These are phyloP conservation scores for Dothidotthia symphoricarpi DNA, from an alignment of 2,329 filamentous ascomycete genomes.

Conservation along the genomic window DNA sequence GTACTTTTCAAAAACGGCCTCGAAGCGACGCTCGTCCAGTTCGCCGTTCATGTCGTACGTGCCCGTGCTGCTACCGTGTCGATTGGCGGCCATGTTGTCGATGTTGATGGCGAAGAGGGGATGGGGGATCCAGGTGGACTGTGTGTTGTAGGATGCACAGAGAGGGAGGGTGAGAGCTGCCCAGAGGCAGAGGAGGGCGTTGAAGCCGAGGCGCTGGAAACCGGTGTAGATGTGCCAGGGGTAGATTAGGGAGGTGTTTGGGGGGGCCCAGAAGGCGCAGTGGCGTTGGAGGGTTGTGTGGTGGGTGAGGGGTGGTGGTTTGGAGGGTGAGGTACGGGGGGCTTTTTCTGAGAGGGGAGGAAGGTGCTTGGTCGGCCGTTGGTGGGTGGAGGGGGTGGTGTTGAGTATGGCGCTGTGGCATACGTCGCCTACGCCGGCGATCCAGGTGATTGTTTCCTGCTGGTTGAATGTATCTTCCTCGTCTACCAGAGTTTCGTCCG, in stretches of 20 bases:
- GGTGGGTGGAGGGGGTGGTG: not conserved
- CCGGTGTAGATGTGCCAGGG: conserved; percentile 20
- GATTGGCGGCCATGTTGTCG: conserved; percentile 13
- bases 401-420: not conserved
- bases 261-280: conserved; percentile 20
- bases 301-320: not conserved
- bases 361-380: too few relatives aligned
- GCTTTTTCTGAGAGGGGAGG: too few relatives aligned
- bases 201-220: conserved; percentile 17
- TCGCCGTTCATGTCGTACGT: conserved; percentile 18
- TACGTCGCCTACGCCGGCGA: too few relatives aligned
- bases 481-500: too few relatives aligned
- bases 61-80: conserved; percentile 19
- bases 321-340: too few relatives aligned
- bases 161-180: conserved; percentile 16
- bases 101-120: conserved; percentile 19
- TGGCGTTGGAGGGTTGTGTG: conserved; percentile 15
- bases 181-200: conserved; percentile 14
- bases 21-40: conserved; percentile 14
- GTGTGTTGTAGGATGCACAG: conserved; percentile 16
- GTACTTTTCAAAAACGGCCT: conserved; percentile 19
- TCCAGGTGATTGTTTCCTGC: not conserved
- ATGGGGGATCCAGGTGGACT: conserved; percentile 12
- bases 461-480: too few relatives aligned
- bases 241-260: conserved; percentile 14